Conservation (phyloP, 805 yeast genomes). For the Candida krabiensis region DNA sequence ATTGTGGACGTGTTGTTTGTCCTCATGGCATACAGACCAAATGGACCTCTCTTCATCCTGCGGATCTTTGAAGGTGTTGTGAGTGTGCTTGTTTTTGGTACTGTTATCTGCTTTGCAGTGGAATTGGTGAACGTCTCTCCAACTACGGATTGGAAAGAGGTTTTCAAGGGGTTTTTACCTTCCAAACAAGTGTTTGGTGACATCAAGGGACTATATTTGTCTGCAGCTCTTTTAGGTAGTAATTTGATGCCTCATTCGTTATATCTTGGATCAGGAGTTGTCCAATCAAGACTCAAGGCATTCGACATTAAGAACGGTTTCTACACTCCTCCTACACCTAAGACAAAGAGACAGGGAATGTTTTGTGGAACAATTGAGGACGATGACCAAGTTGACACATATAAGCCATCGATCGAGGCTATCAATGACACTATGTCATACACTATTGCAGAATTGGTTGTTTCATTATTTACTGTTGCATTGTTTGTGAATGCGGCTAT, state of each 20-base stretch:
- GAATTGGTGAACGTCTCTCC: conserved; percentile 71
- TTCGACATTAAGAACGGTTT: conserved; percentile 70
- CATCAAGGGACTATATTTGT: conserved; percentile 69
- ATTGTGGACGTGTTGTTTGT: conserved; percentile 84
- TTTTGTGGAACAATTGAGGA: conserved; percentile 33
- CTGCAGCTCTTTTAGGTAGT: conserved; percentile 88
- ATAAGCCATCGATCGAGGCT: conserved; percentile 78
- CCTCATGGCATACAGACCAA: conserved; percentile 82
- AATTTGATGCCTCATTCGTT: conserved; percentile 95
- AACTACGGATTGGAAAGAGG: conserved; percentile 52
- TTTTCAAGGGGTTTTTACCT: conserved; percentile 70
- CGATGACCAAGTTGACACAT: conserved; percentile 23
- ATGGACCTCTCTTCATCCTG: conserved; percentile 74
- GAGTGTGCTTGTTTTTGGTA: conserved; percentile 70
- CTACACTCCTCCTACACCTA: conserved; percentile 39
- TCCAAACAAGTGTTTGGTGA: conserved; percentile 43
- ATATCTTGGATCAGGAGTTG: conserved; percentile 85
- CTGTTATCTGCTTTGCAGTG: conserved; percentile 81
- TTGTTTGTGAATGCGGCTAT: conserved; percentile 91
- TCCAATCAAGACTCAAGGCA: conserved; percentile 79
- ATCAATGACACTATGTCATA: conserved; percentile 75
- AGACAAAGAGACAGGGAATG: conserved; percentile 26
- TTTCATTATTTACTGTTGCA: conserved; percentile 83
- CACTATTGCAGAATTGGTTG: conserved; percentile 78
- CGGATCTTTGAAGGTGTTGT: conserved; percentile 83